A percentile compares a stretch with the other conserved stretches of the same genome.
phyloP scores from a whole-genome alignment of 2,329 filamentous ascomycete species.

The Paecilomyces sp. region DNA sequence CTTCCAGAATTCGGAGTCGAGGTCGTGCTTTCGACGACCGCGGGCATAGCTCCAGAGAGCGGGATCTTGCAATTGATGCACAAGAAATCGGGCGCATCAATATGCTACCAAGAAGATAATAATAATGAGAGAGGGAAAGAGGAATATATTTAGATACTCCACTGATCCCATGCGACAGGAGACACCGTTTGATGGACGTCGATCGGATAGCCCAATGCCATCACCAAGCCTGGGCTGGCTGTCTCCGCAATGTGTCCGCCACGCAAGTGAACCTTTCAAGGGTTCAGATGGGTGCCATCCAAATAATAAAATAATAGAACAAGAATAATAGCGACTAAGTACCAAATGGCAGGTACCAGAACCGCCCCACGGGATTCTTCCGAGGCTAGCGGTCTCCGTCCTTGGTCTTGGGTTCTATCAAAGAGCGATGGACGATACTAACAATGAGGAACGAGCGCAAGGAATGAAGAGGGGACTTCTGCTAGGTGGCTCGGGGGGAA shows the following conservation, averaged over 20 bases:
- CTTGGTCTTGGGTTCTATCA: neutral
- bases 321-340: neutral
- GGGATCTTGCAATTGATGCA: slow-evolving; percentile 11
- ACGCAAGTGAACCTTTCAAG: neutral
- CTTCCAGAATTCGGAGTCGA: slow-evolving; percentile 24
- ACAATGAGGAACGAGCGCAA: neutral
- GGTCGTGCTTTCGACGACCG: slow-evolving; percentile 25
- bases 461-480: neutral
- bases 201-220: neutral
- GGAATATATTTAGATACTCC: neutral
- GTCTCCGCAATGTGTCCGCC: neutral
- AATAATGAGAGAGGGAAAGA: neutral
- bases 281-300: neutral
- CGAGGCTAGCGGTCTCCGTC: neutral
- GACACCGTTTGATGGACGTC: neutral
- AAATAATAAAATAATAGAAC: neutral
- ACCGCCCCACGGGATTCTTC: neutral
- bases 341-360: neutral
- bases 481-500: neutral
- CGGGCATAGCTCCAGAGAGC: slow-evolving; percentile 31
- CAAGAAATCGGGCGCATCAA: slow-evolving; percentile 19
- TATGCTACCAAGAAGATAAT: neutral
- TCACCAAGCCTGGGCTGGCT: neutral
- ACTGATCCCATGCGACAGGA: neutral
- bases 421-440: neutral